Conservation (phyloP, 1,284 basidiomycete species). For the Wallemia hederae region DNA sequence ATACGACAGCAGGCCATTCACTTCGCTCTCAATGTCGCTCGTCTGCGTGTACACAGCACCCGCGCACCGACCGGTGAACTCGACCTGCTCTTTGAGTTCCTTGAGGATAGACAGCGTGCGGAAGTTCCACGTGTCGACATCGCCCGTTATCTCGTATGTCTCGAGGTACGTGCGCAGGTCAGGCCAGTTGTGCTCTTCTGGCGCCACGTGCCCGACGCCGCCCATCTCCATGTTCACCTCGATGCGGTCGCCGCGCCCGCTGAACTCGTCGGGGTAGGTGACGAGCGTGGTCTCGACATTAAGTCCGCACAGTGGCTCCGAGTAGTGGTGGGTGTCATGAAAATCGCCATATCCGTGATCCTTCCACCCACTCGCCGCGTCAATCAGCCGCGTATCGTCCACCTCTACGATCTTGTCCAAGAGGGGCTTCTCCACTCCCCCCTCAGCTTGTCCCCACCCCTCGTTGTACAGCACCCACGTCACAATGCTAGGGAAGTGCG, state of each 20-base stretch:
- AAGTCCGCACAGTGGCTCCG: not conserved
- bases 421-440: not conserved
- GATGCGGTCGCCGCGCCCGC: not conserved
- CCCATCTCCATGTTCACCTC: not conserved
- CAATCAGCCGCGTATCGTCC: not conserved
- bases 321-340: not conserved
- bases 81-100: not conserved
- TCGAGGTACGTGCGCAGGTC: not conserved
- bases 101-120: not conserved
- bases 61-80: not conserved
- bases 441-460: not conserved
- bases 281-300: not conserved
- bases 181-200: not conserved
- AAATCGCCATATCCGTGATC: not conserved
- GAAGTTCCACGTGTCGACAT: not conserved
- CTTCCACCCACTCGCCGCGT: constrained; percentile 1
- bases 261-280: not conserved
- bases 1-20: not conserved
- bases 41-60: not conserved
- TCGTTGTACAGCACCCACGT: constrained; percentile 1
- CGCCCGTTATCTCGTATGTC: not conserved
- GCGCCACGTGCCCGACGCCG: not conserved
- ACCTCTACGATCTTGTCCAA: not conserved
- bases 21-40: not conserved
- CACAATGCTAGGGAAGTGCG: not conserved